A percentile compares a stretch with the other conserved stretches of the same genome.
These are phyloP conservation scores for Haplographium delicatum DNA, from an alignment of 495 filamentous ascomycete genomes.

Conservation along the genomic window DNA sequence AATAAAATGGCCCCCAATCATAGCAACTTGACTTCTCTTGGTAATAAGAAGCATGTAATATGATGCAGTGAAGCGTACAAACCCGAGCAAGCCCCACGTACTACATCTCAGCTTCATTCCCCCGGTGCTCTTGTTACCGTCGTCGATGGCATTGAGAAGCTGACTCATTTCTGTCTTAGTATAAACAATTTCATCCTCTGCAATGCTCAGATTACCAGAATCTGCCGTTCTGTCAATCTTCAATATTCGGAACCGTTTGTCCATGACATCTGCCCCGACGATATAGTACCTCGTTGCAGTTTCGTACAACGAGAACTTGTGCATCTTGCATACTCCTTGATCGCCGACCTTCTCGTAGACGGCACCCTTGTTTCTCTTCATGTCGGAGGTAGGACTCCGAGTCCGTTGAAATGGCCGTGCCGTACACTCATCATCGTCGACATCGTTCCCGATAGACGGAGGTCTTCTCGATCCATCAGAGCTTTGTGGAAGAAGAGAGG, in stretches of 20 bases:
- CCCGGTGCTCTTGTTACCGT: constrained; percentile 89
- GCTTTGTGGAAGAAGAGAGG: constrained; percentile 15
- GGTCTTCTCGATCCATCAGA: constrained; percentile 4
- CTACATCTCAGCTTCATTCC: constrained; percentile 86
- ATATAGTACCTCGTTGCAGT: constrained; percentile 90
- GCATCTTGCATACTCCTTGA: constrained; percentile 77
- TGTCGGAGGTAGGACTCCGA: constrained; percentile 46
- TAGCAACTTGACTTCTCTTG: constrained; percentile 90
- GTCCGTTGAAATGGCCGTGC: constrained; percentile 60
- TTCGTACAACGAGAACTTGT: constrained; percentile 93
- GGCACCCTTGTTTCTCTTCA: constrained; percentile 44
- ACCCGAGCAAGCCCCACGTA: constrained; percentile 90
- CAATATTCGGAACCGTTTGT: constrained; percentile 82
- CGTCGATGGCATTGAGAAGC: constrained; percentile 87
- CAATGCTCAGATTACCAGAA: constrained; percentile 71
- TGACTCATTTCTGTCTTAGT: constrained; percentile 89
- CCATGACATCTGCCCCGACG: constrained; percentile 83
- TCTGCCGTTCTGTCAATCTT: constrained; percentile 91
- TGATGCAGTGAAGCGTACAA: constrained; percentile 92
- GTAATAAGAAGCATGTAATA: constrained; percentile 98
- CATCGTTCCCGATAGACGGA: constrained; percentile 29
- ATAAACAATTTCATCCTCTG: constrained; percentile 93
- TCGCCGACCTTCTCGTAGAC: constrained; percentile 56
- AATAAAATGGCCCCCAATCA: constrained; percentile 92
- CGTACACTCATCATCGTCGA: constrained; percentile 61